Evolutionary conservation across 1,284 basidiomycete genomes (phyloP).

Genomic region (Gymnopus androsaceus): DNA sequence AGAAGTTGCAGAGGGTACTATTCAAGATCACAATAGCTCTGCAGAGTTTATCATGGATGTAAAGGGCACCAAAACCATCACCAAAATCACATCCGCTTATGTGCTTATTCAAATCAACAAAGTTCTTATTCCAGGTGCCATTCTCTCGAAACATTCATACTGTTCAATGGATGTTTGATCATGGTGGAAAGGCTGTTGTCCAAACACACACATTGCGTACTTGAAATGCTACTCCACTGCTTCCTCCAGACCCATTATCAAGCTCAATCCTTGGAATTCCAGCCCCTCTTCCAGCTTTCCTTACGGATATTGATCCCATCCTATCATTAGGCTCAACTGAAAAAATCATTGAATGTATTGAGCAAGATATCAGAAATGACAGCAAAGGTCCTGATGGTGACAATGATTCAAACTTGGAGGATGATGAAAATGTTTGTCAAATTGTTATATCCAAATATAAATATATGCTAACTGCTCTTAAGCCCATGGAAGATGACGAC

Average conservation of each 20-base stretch:
- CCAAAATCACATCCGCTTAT: slow-evolving; percentile 10
- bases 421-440: background rate
- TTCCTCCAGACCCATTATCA: background rate
- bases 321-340: background rate
- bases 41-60: slow-evolving; percentile 3
- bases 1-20: slow-evolving; percentile 1
- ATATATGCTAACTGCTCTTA: background rate
- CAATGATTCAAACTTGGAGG: background rate
- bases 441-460: background rate
- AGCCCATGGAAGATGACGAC: background rate
- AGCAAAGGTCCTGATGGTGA: background rate
- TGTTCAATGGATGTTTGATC: slow-evolving; percentile 5
- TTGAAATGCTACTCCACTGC: background rate
- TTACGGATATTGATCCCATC: background rate
- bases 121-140: slow-evolving; percentile 1
- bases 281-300: background rate
- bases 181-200: slow-evolving; percentile 8
- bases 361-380: background rate
- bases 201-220: slow-evolving; percentile 1
- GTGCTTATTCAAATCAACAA: slow-evolving; percentile 1
- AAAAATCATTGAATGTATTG: background rate
- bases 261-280: slow-evolving; percentile 3
- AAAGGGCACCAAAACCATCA: background rate
- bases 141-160: slow-evolving; percentile 1
- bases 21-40: slow-evolving; percentile 2